Conservation (phyloP, 495 filamentous ascomycete genomes). For the Bombardia bombarda region DNA sequence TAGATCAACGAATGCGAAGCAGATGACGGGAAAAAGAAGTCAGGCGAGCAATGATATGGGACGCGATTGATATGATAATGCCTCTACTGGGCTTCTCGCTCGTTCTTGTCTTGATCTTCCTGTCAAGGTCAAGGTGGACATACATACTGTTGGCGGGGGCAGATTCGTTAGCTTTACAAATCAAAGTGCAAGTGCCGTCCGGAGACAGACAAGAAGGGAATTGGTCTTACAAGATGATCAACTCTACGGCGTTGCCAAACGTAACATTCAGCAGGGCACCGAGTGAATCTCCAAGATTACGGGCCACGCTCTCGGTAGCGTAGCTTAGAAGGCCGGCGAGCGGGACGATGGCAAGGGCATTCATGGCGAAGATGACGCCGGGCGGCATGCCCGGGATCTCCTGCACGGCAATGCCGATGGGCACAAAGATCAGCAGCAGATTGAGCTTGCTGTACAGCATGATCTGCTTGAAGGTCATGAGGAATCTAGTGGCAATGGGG, state of each 20-base stretch:
- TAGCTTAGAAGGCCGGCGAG: conserved; percentile 70
- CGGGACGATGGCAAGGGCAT: conserved; percentile 78
- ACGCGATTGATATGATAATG: conserved; percentile 19
- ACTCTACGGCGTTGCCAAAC: conserved; percentile 77
- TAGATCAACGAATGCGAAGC: neutral
- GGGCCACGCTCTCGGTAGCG: conserved; percentile 76
- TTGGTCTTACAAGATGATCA: conserved; percentile 59
- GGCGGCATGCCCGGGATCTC: conserved; percentile 29
- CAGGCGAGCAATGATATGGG: conserved; percentile 7
- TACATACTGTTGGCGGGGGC: conserved; percentile 14
- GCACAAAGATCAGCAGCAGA: conserved; percentile 70
- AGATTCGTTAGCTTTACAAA: neutral
- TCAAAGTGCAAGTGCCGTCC: conserved; percentile 58
- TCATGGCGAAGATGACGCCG: conserved; percentile 61
- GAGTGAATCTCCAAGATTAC: conserved; percentile 68
- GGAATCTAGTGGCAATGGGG: conserved; percentile 43
- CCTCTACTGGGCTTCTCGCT: conserved; percentile 21
- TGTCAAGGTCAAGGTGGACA: conserved; percentile 14
- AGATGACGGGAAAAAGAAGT: conserved; percentile 1
- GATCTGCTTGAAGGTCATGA: conserved; percentile 42
- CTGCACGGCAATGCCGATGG: conserved; percentile 62
- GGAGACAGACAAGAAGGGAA: conserved; percentile 71
- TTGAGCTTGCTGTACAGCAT: conserved; percentile 69
- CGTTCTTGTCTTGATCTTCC: conserved; percentile 23
- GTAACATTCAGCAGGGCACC: conserved; percentile 80